A percentile compares a stretch with the other conserved stretches of the same genome.
These are phyloP conservation scores for Globisporangium emineosum DNA, from an alignment of 352 stramenopile genomes.

Conservation along the genomic window DNA sequence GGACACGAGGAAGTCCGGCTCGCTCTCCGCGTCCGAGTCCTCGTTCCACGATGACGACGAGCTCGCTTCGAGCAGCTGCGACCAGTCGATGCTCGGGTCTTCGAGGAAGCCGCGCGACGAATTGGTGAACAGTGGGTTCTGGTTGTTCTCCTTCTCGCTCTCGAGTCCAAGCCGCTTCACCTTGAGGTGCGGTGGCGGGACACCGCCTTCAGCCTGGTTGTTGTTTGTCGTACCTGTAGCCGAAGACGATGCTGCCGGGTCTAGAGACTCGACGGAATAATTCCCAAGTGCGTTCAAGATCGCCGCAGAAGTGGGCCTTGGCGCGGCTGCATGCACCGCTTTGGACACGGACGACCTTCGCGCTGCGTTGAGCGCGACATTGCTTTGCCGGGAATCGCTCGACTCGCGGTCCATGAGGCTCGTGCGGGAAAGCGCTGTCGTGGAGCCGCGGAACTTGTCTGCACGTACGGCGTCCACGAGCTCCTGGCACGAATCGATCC, in stretches of 20 bases:
- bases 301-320: constrained; percentile 5
- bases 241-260: constrained; percentile 15
- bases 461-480: constrained; percentile 62
- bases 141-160: constrained; percentile 15
- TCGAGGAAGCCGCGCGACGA: constrained; percentile 12
- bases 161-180: neutral
- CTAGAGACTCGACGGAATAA: constrained; percentile 6
- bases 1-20: constrained; percentile 7
- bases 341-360: constrained; percentile 23
- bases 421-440: constrained; percentile 14
- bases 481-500: constrained; percentile 70
- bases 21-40: constrained; percentile 7
- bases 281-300: constrained; percentile 5
- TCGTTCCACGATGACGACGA: constrained; percentile 27
- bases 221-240: neutral
- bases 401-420: constrained; percentile 22
- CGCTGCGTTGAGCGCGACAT: neutral
- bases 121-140: constrained; percentile 23
- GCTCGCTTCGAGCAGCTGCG: constrained; percentile 19
- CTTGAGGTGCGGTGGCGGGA: neutral
- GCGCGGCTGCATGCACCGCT: constrained; percentile 14
- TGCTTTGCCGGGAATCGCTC: constrained; percentile 11
- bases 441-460: constrained; percentile 57
- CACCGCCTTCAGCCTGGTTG: neutral
- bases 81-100: constrained; percentile 20